These are phyloP conservation scores for Trichophyton mentagrophytes DNA, from an alignment of 2,329 filamentous ascomycete species.

Conservation along the genomic window DNA sequence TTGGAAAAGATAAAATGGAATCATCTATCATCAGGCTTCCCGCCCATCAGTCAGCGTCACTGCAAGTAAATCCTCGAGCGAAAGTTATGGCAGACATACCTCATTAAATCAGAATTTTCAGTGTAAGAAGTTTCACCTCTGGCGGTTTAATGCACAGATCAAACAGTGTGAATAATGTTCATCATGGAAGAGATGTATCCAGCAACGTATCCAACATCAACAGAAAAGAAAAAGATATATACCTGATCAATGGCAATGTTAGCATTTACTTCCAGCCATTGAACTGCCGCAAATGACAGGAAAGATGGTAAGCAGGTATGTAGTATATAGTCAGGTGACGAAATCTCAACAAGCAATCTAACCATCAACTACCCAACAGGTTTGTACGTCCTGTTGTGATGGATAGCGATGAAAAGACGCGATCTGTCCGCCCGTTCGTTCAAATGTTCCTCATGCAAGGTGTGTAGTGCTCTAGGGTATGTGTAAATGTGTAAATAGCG, in stretches of 20 bases:
- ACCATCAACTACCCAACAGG: slow-evolving; percentile 40
- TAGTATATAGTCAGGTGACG: slow-evolving; percentile 45
- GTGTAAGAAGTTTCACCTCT: slow-evolving; percentile 42
- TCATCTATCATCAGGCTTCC: slow-evolving; percentile 32
- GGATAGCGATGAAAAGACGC: slow-evolving; percentile 40
- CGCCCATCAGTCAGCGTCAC: slow-evolving; percentile 24
- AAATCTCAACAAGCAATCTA: slow-evolving; percentile 55
- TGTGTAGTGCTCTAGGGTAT: slow-evolving; percentile 5
- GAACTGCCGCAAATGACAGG: slow-evolving; percentile 5
- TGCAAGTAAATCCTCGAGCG: slow-evolving; percentile 12
- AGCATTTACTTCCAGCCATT: slow-evolving; percentile 14
- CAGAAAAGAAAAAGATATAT: slow-evolving; percentile 11
- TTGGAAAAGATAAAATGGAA: slow-evolving; percentile 11
- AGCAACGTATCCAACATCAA: slow-evolving; percentile 9
- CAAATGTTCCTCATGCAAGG: slow-evolving; percentile 46
- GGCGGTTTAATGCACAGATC: slow-evolving; percentile 42
- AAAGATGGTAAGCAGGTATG: neutral
- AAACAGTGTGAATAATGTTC: slow-evolving; percentile 62
- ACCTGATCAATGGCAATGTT: slow-evolving; percentile 2
- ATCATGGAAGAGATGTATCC: slow-evolving; percentile 43
- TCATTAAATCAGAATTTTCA: slow-evolving; percentile 63
- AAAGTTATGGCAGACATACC: slow-evolving; percentile 28
- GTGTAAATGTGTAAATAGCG: neutral
- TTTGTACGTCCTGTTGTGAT: slow-evolving; percentile 48
- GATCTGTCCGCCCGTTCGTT: slow-evolving; percentile 60